Conservation (phyloP, 108 stramenopile genomes). For the Hondaea fermentalgiana region DNA sequence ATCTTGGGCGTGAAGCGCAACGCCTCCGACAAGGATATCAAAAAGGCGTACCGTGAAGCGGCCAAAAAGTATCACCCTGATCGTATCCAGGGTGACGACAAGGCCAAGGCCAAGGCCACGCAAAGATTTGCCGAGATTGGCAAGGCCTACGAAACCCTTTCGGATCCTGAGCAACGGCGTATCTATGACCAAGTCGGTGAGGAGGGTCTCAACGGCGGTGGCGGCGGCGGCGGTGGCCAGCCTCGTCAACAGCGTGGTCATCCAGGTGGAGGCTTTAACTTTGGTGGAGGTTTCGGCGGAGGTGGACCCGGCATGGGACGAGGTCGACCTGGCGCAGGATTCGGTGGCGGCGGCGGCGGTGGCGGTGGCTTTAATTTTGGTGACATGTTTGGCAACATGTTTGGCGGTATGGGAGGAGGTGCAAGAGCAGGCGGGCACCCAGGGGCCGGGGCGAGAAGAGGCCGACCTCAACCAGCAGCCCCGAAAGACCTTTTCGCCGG, state of each 20-base stretch:
- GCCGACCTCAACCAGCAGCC: background rate
- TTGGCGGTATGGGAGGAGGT: background rate
- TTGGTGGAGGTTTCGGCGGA: background rate
- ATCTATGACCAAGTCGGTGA: constrained; percentile 71
- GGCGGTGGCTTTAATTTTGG: background rate
- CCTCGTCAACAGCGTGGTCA: background rate
- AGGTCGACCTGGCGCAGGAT: background rate
- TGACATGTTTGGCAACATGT: constrained; percentile 9
- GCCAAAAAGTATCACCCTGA: constrained; percentile 30
- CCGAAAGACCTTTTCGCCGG: background rate
- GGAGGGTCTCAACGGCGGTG: background rate
- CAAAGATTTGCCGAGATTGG: constrained; percentile 62
- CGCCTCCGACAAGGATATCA: constrained; percentile 18
- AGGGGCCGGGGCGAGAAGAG: background rate
- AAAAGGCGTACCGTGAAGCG: constrained; percentile 13
- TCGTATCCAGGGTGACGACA: constrained; percentile 2
- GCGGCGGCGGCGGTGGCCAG: background rate
- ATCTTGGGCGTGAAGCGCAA: background rate
- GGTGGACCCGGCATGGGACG: background rate
- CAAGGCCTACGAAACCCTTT: constrained; percentile 80
- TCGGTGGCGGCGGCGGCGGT: background rate
- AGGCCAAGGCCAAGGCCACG: constrained; percentile 27
- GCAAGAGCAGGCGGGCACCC: background rate
- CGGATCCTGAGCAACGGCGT: constrained; percentile 68
- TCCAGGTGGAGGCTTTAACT: background rate